These are phyloP conservation scores for Penicillium herquei DNA, from an alignment of 495 filamentous ascomycete genomes.

Conservation along the genomic window DNA sequence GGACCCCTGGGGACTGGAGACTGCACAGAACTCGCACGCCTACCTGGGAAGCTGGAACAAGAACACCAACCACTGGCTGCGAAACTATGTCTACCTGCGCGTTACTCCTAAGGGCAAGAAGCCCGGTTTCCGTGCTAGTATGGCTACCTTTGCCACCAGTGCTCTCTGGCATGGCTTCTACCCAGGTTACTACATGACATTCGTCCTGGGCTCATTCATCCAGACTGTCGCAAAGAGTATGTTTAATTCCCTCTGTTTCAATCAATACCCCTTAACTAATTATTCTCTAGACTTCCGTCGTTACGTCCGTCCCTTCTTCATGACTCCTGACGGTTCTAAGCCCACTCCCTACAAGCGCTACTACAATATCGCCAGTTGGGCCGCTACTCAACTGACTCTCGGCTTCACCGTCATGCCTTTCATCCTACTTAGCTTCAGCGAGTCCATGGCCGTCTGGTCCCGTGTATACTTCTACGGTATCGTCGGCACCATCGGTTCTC, in stretches of 20 bases:
- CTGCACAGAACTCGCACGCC: slow-evolving; percentile 83
- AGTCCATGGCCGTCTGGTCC: slow-evolving; percentile 70
- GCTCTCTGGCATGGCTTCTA: slow-evolving; percentile 99
- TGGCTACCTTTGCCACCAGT: slow-evolving; percentile 91
- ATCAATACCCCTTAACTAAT: slow-evolving; percentile 6
- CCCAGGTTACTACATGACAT: slow-evolving; percentile 91
- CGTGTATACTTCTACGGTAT: slow-evolving; percentile 88
- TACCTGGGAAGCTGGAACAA: slow-evolving; percentile 96
- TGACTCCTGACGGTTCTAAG: slow-evolving; percentile 65
- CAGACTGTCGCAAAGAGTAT: slow-evolving; percentile 93
- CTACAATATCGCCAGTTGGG: slow-evolving; percentile 80
- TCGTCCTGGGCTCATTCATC: slow-evolving; percentile 82
- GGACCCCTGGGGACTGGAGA: slow-evolving; percentile 75
- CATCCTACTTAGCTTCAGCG: slow-evolving; percentile 67
- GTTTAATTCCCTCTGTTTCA: not conserved
- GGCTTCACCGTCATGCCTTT: slow-evolving; percentile 82
- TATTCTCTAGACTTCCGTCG: slow-evolving; percentile 72
- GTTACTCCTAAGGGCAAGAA: slow-evolving; percentile 96
- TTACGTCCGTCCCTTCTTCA: slow-evolving; percentile 88
- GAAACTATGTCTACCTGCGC: slow-evolving; percentile 92
- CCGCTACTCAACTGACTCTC: slow-evolving; percentile 81
- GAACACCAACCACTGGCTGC: slow-evolving; percentile 96
- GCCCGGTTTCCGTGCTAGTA: slow-evolving; percentile 88
- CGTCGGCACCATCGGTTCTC: slow-evolving; percentile 58
- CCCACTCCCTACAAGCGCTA: slow-evolving; percentile 71